A percentile compares a stretch with the other conserved stretches of the same genome.
phyloP scores from a whole-genome alignment of 352 stramenopile species.

The Phytophthora pisi region DNA sequence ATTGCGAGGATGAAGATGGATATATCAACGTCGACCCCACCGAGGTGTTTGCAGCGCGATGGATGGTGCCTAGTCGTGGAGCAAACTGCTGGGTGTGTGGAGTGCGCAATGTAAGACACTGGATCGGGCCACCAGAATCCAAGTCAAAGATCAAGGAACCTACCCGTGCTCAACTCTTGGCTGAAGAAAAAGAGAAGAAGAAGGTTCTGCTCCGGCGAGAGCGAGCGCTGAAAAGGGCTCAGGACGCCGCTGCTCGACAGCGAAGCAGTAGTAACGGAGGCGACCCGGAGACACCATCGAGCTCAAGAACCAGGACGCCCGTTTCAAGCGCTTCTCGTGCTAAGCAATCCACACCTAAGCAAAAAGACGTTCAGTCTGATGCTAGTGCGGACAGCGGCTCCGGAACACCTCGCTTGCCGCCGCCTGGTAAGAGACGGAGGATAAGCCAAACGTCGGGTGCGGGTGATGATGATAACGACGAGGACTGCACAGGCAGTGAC shows the following conservation, averaged over 20 bases:
- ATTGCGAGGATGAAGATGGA: conserved; percentile 54
- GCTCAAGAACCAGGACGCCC: conserved; percentile 16
- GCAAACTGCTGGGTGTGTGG: conserved; percentile 79
- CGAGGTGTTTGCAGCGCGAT: conserved; percentile 65
- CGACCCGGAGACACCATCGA: conserved; percentile 13
- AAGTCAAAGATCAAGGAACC: conserved; percentile 32
- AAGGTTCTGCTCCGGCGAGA: conserved; percentile 25
- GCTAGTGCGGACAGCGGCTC: conserved; percentile 6
- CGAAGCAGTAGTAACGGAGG: conserved; percentile 6
- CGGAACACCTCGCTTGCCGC: conserved; percentile 6
- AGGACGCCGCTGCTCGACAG: conserved; percentile 10
- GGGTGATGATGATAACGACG: conserved; percentile 32
- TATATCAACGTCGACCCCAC: conserved; percentile 82
- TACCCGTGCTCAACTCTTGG: conserved; percentile 10
- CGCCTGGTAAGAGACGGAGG: conserved; percentile 16
- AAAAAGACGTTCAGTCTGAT: conserved; percentile 14
- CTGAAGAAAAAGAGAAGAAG: conserved; percentile 24
- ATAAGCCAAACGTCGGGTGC: conserved; percentile 19
- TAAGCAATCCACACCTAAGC: conserved; percentile 10
- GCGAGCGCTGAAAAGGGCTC: conserved; percentile 18
- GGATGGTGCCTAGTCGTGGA: conserved; percentile 68
- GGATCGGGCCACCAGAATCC: conserved; percentile 48
- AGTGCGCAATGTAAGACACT: conserved; percentile 75
- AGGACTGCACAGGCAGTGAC: conserved; percentile 37
- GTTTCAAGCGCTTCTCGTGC: conserved; percentile 12